Percentiles rank a stretch among this genome's conserved stretches.
These are phyloP conservation scores for Penicillium brevicompactum DNA, from an alignment of 2,329 filamentous ascomycete species.

Conservation along the genomic window DNA sequence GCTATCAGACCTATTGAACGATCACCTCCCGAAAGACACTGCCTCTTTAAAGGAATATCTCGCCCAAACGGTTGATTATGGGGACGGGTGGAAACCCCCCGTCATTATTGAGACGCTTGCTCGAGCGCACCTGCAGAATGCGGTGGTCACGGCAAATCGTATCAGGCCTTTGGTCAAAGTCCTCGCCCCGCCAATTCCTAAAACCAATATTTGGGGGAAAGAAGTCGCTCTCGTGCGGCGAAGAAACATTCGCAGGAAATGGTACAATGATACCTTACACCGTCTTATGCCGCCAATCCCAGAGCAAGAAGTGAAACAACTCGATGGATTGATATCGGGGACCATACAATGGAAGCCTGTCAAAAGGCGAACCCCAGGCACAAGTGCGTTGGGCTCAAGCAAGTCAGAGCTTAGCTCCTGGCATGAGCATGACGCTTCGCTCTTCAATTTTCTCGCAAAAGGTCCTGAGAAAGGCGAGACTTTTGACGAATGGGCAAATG, in stretches of 20 bases:
- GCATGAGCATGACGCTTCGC: neutral
- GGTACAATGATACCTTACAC: constrained; percentile 37
- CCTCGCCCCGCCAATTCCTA: constrained; percentile 34
- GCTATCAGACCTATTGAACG: constrained; percentile 37
- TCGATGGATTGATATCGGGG: constrained; percentile 39
- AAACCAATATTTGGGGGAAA: constrained; percentile 39
- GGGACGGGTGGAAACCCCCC: constrained; percentile 40
- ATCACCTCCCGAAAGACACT: constrained; percentile 27
- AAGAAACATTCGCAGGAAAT: constrained; percentile 39
- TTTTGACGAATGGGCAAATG: constrained; percentile 34
- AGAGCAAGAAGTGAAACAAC: constrained; percentile 34
- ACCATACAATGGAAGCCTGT: constrained; percentile 33
- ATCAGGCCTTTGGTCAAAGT: constrained; percentile 28
- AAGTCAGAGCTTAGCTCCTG: too few relatives aligned
- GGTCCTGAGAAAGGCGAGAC: constrained; percentile 41
- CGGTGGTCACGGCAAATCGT: constrained; percentile 26
- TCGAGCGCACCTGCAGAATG: constrained; percentile 36
- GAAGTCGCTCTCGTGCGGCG: constrained; percentile 33
- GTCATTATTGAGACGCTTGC: constrained; percentile 34
- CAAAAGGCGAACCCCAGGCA: constrained; percentile 24
- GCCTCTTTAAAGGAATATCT: constrained; percentile 22
- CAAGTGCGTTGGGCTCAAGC: neutral
- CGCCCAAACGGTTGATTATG: constrained; percentile 19
- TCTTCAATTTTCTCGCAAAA: constrained; percentile 34
- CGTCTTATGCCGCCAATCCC: constrained; percentile 44